Evolutionary conservation across 495 filamentous ascomycete species (phyloP), one percentile per base, ranked within the genome.

Genomic region (Thermochaetoides thermophila): DNA sequence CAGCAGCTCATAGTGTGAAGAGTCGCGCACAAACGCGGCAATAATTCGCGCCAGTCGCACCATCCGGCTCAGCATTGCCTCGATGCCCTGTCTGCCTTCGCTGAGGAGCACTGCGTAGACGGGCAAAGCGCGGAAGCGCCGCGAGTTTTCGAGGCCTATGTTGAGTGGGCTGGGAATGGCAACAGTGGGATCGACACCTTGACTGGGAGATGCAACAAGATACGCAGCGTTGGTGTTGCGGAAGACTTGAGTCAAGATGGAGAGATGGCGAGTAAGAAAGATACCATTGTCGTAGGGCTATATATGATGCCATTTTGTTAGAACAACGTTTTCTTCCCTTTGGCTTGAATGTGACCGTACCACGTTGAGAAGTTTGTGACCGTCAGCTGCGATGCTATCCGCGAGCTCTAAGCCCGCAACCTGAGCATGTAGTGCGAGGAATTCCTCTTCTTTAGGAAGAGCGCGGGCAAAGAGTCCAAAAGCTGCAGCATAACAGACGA

Each of bases 351-450:
- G 10, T 14, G 19, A 8, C 64, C 68, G 27, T 53, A 74, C 70
- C 17, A 92, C 84, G 42, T 95, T 95, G n/a, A 96, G 65, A 5
- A 94, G 56, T 48, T 95, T 94, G 51, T 96, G 87, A 2, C 68
- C 81, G 44, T 96, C 87, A 0, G 78, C 78, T 0, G 79, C 71
- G 21, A 96, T 80, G 21, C 82, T 91, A 49, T 96, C 84, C 2
- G 77, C 84, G 11, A 86, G 60, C 35, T 93, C 81, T n/a, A 93
- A 47, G 2, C 81, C 82, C 6, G 68, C 67, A 2, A 61, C 65
- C 5, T 63, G 65, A 7, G 59, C 46, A 17, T 54, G 66, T 17
- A 87, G 63, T 1, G 51, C 38, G 1, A 57, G 45, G 46, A 79
- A 84, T 36, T 83, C 72, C 1, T 65, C 52, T n/a, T 49, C 63